phyloP scores from a whole-genome alignment of 2,329 filamentous ascomycete genomes.

The Decorospora gaudefroyi region DNA sequence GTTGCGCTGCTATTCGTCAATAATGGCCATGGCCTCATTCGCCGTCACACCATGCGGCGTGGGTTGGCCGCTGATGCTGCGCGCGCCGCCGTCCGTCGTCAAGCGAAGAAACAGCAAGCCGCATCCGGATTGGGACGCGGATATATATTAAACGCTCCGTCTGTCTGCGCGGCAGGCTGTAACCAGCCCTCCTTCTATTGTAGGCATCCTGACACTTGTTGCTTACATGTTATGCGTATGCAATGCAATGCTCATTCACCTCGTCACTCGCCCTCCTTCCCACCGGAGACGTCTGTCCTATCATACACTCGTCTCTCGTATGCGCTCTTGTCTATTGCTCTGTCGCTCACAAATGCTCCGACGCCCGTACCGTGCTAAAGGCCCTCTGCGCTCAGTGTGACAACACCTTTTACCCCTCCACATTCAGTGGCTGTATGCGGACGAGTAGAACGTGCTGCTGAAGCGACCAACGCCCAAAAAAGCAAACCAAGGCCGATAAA shows the following conservation, averaged over 20 bases:
- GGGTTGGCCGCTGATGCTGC: slow-evolving; percentile 7
- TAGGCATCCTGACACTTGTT: slow-evolving; percentile 13
- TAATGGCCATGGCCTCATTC: background rate
- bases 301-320: slow-evolving; percentile 30
- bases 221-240: slow-evolving; percentile 9
- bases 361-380: background rate
- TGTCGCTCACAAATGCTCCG: slow-evolving; percentile 13
- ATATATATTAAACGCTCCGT: slow-evolving; percentile 19
- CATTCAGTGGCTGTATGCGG: slow-evolving; percentile 23
- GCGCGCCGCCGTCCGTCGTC: slow-evolving; percentile 3
- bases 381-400: slow-evolving; percentile 3
- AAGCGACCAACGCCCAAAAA: slow-evolving; percentile 31
- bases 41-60: slow-evolving; percentile 10
- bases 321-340: slow-evolving; percentile 22
- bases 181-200: slow-evolving; percentile 11
- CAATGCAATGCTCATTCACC: slow-evolving; percentile 12
- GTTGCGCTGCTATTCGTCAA: no score
- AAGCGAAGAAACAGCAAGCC: slow-evolving; percentile 6
- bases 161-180: slow-evolving; percentile 1
- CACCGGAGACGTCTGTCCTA: slow-evolving; percentile 17
- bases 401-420: slow-evolving; percentile 16
- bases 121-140: slow-evolving; percentile 7
- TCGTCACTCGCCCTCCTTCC: slow-evolving; percentile 7
- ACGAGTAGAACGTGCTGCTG: slow-evolving; percentile 23
- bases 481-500: slow-evolving; percentile 35